A percentile compares a stretch with the other conserved stretches of the same genome.
Evolutionary conservation across 441 rosid species (phyloP).

Genomic region (Pelargonium australe): DNA sequence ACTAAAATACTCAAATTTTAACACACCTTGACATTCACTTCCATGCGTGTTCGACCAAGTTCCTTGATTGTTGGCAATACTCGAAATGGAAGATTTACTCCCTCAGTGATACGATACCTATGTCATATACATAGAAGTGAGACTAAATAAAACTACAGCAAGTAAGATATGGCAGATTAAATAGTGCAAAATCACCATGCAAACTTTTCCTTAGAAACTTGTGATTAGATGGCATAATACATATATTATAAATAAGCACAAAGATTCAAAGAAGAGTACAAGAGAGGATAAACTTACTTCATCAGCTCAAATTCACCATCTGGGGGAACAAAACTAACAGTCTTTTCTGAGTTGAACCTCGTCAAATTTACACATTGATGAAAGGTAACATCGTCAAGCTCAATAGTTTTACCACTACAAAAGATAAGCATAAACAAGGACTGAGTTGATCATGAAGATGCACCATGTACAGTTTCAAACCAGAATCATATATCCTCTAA

Average conservation of each 20-base stretch:
- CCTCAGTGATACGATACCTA: constrained; percentile 95
- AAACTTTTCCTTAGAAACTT: too few relatives aligned
- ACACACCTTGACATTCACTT: constrained; percentile 77
- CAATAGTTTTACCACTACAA: constrained; percentile 96
- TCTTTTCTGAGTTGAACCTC: constrained; percentile 95
- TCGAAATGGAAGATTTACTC: constrained; percentile 94
- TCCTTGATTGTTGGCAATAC: constrained; percentile 96
- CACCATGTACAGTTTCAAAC: constrained; percentile 21
- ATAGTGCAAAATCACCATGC: too few relatives aligned
- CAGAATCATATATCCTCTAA: constrained; percentile 15
- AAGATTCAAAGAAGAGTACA: background rate
- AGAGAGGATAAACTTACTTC: constrained; percentile 70
- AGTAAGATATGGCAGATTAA: background rate
- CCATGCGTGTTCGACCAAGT: constrained; percentile 97
- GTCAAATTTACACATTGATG: constrained; percentile 98
- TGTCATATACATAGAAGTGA: background rate
- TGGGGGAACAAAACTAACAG: constrained; percentile 98
- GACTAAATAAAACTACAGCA: too few relatives aligned
- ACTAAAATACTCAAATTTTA: background rate
- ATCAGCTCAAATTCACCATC: constrained; percentile 99
- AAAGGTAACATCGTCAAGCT: constrained; percentile 97
- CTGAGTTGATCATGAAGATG: constrained; percentile 27
- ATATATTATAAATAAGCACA: background rate
- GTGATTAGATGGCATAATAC: too few relatives aligned
- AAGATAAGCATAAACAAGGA: constrained; percentile 29